phyloP scores from a whole-genome alignment of 148 eudicot genomes.

The Polygonum maritimum region DNA sequence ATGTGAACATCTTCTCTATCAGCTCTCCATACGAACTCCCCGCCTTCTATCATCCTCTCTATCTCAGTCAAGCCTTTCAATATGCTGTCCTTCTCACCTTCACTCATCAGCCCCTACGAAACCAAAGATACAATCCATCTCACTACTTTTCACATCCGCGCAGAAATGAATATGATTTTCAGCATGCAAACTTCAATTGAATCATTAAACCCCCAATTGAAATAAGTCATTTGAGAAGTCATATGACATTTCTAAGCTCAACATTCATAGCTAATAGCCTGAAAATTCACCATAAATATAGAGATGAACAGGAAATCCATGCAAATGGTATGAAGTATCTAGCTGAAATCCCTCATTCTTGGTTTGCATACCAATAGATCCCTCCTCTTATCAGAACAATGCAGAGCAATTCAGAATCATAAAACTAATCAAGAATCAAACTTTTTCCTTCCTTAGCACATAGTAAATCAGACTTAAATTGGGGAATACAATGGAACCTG shows the following conservation, averaged over 20 bases:
- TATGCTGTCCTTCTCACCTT: slow-evolving; percentile 58
- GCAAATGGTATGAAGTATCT: background rate
- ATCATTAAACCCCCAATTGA: background rate
- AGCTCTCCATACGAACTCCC: slow-evolving; percentile 84
- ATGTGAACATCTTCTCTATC: slow-evolving; percentile 99
- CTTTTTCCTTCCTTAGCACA: background rate
- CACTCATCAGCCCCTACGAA: slow-evolving; percentile 61
- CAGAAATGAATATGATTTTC: background rate
- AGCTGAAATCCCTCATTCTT: background rate
- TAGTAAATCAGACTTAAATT: background rate
- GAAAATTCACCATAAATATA: background rate
- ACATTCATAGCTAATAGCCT: background rate
- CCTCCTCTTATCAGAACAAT: background rate
- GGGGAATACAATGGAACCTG: slow-evolving; percentile 31
- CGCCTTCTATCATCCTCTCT: slow-evolving; percentile 64
- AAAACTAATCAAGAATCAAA: background rate
- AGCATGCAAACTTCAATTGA: background rate
- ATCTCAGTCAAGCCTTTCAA: slow-evolving; percentile 66
- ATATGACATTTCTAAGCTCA: background rate
- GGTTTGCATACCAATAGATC: background rate
- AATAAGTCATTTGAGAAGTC: background rate
- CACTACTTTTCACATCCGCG: background rate
- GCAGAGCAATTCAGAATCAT: background rate
- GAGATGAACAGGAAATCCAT: background rate
- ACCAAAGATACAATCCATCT: slow-evolving; percentile 3